Evolutionary conservation across 1,139 yeast genomes (phyloP).

Genomic region (Arxiozyma bovina): DNA sequence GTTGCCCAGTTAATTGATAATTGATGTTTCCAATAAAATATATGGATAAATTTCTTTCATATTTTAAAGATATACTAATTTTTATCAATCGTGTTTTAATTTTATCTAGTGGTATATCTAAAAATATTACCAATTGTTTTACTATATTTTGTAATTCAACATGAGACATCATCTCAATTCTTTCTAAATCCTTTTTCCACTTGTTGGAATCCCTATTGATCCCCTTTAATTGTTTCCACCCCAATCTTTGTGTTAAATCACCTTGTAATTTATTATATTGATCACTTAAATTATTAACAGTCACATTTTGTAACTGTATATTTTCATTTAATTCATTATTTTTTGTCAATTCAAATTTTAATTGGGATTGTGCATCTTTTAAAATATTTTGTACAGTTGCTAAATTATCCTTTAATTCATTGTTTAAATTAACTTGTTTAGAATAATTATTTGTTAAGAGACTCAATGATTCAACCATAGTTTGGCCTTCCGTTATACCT

Average conservation of each 20-base stretch:
- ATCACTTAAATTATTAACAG: neutral
- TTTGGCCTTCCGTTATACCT: neutral
- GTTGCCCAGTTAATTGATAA: conserved; percentile 18
- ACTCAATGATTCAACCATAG: neutral
- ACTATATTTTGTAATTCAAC: conserved; percentile 28
- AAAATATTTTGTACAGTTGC: neutral
- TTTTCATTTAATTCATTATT: neutral
- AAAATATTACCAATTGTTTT: conserved; percentile 25
- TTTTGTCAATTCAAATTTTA: neutral
- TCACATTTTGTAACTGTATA: neutral
- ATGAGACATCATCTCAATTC: conserved; percentile 21
- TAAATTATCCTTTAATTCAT: neutral
- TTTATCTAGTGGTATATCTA: conserved; percentile 30
- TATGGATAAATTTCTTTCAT: conserved; percentile 23
- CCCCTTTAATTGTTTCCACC: conserved; percentile 8
- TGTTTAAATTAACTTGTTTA: neutral
- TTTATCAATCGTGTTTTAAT: conserved; percentile 23
- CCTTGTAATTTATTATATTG: conserved; percentile 1
- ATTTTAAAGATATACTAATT: conserved; percentile 22
- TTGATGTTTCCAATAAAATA: conserved; percentile 28
- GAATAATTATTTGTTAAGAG: neutral
- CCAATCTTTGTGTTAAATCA: conserved; percentile 1
- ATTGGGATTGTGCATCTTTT: neutral
- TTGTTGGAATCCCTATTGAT: conserved; percentile 15
- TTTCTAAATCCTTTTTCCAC: conserved; percentile 20